Evolutionary conservation across 441 rosid species (phyloP).

Genomic region (Aquilaria agallochum): DNA sequence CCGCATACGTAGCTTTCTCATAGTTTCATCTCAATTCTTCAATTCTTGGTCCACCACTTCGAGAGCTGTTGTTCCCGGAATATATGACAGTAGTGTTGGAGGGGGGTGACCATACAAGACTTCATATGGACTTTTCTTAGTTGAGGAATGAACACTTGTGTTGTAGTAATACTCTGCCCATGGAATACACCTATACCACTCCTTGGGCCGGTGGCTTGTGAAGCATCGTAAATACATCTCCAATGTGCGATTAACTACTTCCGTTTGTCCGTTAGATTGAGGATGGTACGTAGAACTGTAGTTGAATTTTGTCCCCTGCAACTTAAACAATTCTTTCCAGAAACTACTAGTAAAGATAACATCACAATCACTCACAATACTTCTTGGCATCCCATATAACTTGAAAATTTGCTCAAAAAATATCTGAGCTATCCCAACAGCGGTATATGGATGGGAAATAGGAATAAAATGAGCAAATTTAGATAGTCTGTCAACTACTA

Average conservation of each 20-base stretch:
- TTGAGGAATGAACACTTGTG: neutral
- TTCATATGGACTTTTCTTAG: neutral
- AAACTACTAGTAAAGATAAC: neutral
- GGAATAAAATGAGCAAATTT: slow-evolving; percentile 4
- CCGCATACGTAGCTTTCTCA: no score
- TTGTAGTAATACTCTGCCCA: neutral
- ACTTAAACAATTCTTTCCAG: neutral
- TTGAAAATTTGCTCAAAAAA: neutral
- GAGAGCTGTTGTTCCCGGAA: neutral
- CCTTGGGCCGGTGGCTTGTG: neutral
- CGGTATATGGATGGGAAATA: neutral
- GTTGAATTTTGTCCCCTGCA: neutral
- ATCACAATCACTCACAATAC: neutral
- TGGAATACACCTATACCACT: neutral
- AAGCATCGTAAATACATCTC: neutral
- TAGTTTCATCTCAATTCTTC: no score
- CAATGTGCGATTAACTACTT: neutral
- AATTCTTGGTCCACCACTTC: neutral
- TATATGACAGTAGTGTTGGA: neutral
- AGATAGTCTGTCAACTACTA: neutral
- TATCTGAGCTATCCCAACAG: neutral
- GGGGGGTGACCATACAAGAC: neutral
- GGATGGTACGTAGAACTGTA: neutral
- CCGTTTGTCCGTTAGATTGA: neutral
- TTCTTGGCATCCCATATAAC: neutral